These are phyloP conservation scores for Solanum commersonii DNA, from an alignment of 257 asterid genomes.

Conservation along the genomic window DNA sequence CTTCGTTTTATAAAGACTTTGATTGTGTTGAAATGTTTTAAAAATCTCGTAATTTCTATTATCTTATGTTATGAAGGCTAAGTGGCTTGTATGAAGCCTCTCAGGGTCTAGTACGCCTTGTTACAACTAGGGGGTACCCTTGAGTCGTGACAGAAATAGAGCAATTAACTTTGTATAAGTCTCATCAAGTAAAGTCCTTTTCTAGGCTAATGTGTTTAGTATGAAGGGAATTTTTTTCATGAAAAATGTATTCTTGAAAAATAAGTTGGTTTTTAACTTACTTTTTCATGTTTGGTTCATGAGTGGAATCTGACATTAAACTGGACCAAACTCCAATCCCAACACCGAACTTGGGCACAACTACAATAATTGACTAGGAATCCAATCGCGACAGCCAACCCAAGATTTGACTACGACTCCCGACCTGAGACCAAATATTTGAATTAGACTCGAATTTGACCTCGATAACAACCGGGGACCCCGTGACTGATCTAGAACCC, in stretches of 20 bases:
- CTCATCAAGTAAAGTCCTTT: neutral
- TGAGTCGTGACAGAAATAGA: too few species aligned
- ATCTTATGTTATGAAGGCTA: too few species aligned
- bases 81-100: too few species aligned
- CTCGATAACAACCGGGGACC: neutral
- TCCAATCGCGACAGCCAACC: neutral
- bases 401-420: neutral
- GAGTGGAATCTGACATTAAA: neutral
- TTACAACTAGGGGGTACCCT: too few species aligned
- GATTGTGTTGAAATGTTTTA: too few species aligned
- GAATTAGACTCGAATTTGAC: too few species aligned
- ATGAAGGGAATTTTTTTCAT: too few species aligned
- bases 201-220: neutral
- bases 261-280: neutral
- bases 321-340: neutral
- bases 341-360: neutral
- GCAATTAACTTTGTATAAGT: neutral
- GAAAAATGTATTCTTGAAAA: neutral
- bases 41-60: too few species aligned
- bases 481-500: neutral
- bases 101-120: too few species aligned
- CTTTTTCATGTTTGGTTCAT: neutral
- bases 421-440: neutral
- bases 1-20: too few species aligned
- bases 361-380: too few species aligned